A percentile compares a stretch with the other conserved stretches of the same genome.
phyloP scores from a whole-genome alignment of 1,139 yeast genomes.

The Ogataea hybrid region DNA sequence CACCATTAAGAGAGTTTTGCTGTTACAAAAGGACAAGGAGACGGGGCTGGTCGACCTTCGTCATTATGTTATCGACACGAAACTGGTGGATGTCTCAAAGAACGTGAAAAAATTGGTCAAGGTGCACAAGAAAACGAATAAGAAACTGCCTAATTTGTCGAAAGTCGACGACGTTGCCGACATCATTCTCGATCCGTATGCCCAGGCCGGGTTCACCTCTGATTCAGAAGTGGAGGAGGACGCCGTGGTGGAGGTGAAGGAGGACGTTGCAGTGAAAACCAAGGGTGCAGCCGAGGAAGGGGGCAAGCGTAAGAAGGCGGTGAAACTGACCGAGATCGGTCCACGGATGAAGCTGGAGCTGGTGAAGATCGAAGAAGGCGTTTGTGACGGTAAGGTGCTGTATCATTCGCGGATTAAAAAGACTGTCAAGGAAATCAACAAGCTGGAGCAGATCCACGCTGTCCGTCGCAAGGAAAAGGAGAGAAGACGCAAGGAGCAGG shows the following conservation, averaged over 20 bases:
- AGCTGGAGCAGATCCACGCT: slow-evolving; percentile 67
- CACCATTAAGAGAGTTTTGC: slow-evolving; percentile 78
- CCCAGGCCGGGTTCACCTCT: slow-evolving; percentile 74
- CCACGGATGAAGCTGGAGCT: slow-evolving; percentile 80
- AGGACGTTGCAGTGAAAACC: slow-evolving; percentile 28
- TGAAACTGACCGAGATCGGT: slow-evolving; percentile 89
- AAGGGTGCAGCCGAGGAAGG: slow-evolving; percentile 5
- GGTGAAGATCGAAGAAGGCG: slow-evolving; percentile 89
- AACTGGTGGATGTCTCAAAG: slow-evolving; percentile 78
- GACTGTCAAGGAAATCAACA: slow-evolving; percentile 55
- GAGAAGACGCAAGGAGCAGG: slow-evolving; percentile 74
- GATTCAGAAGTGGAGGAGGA: slow-evolving; percentile 95
- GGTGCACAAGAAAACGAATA: slow-evolving; percentile 60
- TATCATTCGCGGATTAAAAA: slow-evolving; percentile 74
- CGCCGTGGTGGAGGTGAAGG: slow-evolving; percentile 74
- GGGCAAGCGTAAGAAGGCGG: slow-evolving; percentile 70
- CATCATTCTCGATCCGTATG: slow-evolving; percentile 77
- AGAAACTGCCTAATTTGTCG: slow-evolving; percentile 71
- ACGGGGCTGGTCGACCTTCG: slow-evolving; percentile 79
- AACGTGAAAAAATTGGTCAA: slow-evolving; percentile 75
- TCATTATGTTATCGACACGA: slow-evolving; percentile 88
- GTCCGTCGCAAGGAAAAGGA: slow-evolving; percentile 61
- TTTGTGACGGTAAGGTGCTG: slow-evolving; percentile 81
- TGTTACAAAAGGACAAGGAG: slow-evolving; percentile 70
- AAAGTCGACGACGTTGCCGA: slow-evolving; percentile 76